Evolutionary conservation across 345 rosid species (phyloP), one percentile per base, ranked within the genome.

Genomic region (Citrus sp.): DNA sequence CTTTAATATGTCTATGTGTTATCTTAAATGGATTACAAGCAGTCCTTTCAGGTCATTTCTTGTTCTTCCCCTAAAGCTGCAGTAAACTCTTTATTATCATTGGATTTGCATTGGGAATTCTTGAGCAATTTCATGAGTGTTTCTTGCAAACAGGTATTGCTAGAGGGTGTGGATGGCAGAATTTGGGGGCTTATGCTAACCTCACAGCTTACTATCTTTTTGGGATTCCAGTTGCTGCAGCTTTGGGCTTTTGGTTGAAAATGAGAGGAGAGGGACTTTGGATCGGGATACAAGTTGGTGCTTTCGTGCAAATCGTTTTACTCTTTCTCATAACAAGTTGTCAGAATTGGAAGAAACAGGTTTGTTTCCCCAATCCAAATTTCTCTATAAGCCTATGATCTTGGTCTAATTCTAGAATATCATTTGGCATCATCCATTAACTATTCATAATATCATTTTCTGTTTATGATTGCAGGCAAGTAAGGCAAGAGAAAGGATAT

Each of bases 131-230:
- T 10, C 63, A 42, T 10, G 18, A 0, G 3, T 14, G 10, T 16
- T 24, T 38, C 70, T 30, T 28, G 25, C 59, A 27, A 49, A n/a
- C 77, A 92, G 97, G 98, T 25, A 79, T 93, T 73, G 92, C 93
- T 7, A 92, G 97, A 84, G 97, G 97, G 54, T 87, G 91, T 30
- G 97, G 97, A 62, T 90, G 97, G 98, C 97, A 93, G 83, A 84
- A 90, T 65, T 77, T 91, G 30, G 97, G 97, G 72, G 97, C 97
- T 55, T 93, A 81, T 81, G 83, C 92, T 12, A 94, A 93, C 82
- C 89, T 93, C 8, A 90, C 79, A 46, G 89, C 98, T 19, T 85
- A 82, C 65, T 94, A 94, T 81, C 83, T 89, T 2, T 87, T 86
- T 62, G 97, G 98, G 28, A 82, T 91, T 77, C 98, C 97, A 4